Percentiles rank a stretch among this genome's conserved stretches.
Conservation (phyloP, 2,329 filamentous ascomycete species). For the Penicillium sp. region DNA sequence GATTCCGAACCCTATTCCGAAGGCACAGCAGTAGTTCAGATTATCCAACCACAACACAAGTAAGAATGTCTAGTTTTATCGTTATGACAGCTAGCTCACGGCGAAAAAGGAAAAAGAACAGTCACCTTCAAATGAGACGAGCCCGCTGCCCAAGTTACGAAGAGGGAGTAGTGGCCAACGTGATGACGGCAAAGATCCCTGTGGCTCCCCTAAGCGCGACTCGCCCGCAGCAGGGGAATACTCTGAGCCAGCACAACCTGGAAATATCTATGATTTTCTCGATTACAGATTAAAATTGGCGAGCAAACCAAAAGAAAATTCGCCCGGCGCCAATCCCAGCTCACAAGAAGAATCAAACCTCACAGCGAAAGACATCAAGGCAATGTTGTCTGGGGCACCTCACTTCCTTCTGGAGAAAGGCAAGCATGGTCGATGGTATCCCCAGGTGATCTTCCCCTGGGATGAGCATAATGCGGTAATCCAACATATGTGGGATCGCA, state of each 20-base stretch:
- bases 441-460: constrained; percentile 48
- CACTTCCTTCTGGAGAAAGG: constrained; percentile 49
- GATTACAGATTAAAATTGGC: constrained; percentile 24
- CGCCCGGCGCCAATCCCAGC: background rate
- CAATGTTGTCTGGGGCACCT: constrained; percentile 45
- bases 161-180: background rate
- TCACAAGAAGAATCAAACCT: constrained; percentile 13
- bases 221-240: constrained; percentile 11
- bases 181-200: constrained; percentile 4
- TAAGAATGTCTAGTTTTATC: background rate
- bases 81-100: background rate
- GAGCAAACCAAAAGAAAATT: background rate
- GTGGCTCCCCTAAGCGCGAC: constrained; percentile 8
- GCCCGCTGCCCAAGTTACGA: background rate
- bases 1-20: constrained; percentile 28
- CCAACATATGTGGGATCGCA: constrained; percentile 43
- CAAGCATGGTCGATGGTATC: constrained; percentile 41
- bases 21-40: constrained; percentile 17
- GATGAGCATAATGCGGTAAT: constrained; percentile 41
- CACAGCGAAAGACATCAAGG: constrained; percentile 41
- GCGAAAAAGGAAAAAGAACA: background rate
- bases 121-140: background rate
- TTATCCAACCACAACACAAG: background rate
- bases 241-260: constrained; percentile 29
- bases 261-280: constrained; percentile 29